Evolutionary conservation across 495 filamentous ascomycete species (phyloP).

Genomic region (Penicillium desertorum): DNA sequence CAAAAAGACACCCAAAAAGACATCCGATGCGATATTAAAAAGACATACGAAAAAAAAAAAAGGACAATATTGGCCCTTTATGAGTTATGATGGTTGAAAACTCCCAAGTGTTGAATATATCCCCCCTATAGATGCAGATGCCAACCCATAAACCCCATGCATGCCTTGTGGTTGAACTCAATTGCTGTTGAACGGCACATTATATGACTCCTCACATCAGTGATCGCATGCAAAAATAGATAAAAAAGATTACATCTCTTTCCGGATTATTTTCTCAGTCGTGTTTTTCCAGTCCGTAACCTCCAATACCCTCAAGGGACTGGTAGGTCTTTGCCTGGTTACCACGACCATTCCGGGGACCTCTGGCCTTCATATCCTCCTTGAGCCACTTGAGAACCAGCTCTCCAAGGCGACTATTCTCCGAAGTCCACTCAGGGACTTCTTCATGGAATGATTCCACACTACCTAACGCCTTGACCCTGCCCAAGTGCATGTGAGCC

Average conservation of each 20-base stretch:
- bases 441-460: slow-evolving; percentile 56
- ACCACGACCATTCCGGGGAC: slow-evolving; percentile 63
- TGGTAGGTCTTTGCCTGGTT: slow-evolving; percentile 72
- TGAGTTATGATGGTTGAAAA: slow-evolving; percentile 16
- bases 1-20: too few species aligned
- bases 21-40: too few species aligned
- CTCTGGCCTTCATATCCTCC: slow-evolving; percentile 76
- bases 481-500: slow-evolving; percentile 88
- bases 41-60: neutral
- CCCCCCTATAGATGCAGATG: slow-evolving; percentile 24
- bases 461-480: slow-evolving; percentile 78
- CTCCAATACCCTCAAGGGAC: slow-evolving; percentile 65
- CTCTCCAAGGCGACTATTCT: slow-evolving; percentile 75
- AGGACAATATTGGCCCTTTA: neutral
- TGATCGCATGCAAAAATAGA: slow-evolving; percentile 8
- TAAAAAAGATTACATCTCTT: slow-evolving; percentile 8
- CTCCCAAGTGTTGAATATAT: slow-evolving; percentile 37
- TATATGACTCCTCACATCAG: slow-evolving; percentile 13
- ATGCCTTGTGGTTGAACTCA: slow-evolving; percentile 35
- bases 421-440: slow-evolving; percentile 42
- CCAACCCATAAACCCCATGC: slow-evolving; percentile 25
- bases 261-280: slow-evolving; percentile 19
- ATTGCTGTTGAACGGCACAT: slow-evolving; percentile 36
- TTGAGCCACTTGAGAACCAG: slow-evolving; percentile 85
- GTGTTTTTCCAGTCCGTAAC: slow-evolving; percentile 75